A percentile compares a stretch with the other conserved stretches of the same genome.
Conservation (phyloP, 2,329 filamentous ascomycete species). For the Colletotrichum neosansevieriae region DNA sequence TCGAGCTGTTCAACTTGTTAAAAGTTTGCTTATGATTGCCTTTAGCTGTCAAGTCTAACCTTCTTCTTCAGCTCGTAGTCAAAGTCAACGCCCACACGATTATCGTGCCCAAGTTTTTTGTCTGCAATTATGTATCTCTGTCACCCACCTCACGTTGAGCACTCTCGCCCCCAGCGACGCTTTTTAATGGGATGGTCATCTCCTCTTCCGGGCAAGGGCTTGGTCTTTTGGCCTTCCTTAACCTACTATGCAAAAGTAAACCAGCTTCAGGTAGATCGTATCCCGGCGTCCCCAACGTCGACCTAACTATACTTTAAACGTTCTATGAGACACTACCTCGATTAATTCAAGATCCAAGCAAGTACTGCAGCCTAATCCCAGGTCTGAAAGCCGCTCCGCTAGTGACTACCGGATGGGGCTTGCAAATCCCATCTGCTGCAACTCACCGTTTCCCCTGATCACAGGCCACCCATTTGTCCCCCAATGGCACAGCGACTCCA, state of each 20-base stretch:
- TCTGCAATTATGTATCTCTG: no score
- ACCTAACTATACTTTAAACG: neutral
- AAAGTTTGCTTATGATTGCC: neutral
- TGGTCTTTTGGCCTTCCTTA: neutral
- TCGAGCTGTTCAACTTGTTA: no score
- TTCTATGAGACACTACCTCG: neutral
- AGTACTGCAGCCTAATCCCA: neutral
- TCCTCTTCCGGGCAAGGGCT: neutral
- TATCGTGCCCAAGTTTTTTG: neutral
- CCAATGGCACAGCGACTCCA: neutral
- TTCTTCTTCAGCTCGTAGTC: conserved; percentile 1
- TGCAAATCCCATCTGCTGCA: no score
- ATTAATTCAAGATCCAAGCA: neutral
- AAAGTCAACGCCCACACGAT: neutral
- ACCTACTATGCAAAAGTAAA: neutral
- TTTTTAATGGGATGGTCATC: neutral
- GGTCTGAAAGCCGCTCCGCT: neutral
- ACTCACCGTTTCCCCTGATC: no score
- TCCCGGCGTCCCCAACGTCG: neutral
- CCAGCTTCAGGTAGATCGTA: neutral
- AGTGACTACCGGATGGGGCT: no score
- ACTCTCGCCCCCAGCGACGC: no score
- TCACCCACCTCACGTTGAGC: no score
- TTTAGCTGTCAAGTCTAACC: conserved; percentile 4
- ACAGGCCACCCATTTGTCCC: no score